Percentiles rank a stretch among this genome's conserved stretches.
These are phyloP conservation scores for Linaria vulgaris DNA, from an alignment of 257 asterid genomes.

Conservation along the genomic window DNA sequence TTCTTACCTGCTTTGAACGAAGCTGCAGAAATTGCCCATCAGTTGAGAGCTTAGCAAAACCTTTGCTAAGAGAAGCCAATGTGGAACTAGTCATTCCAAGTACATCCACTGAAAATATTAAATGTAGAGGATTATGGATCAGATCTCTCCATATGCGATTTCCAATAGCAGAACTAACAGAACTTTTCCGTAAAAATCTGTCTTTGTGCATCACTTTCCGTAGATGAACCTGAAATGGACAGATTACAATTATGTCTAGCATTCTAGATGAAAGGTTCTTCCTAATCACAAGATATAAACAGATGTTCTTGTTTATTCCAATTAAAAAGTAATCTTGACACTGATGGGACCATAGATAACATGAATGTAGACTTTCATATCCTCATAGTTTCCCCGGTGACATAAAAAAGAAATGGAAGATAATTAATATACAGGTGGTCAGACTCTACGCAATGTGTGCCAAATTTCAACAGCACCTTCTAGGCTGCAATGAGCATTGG, in stretches of 20 bases:
- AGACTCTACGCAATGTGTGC: no score
- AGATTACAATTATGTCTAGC: slow-evolving; percentile 18
- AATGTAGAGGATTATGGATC: slow-evolving; percentile 91
- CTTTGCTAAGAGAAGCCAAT: slow-evolving; percentile 95
- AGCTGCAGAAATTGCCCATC: slow-evolving; percentile 96
- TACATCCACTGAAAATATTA: slow-evolving; percentile 89
- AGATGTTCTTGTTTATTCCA: neutral
- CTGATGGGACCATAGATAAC: slow-evolving; percentile 3
- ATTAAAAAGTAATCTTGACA: neutral
- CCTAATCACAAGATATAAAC: slow-evolving; percentile 5
- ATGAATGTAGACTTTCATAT: no score
- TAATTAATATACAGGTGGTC: no score
- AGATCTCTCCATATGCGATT: slow-evolving; percentile 94
- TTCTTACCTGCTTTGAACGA: slow-evolving; percentile 91
- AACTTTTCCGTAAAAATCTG: slow-evolving; percentile 88
- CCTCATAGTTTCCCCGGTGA: no score
- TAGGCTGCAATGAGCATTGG: no score
- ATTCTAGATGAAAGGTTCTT: slow-evolving; percentile 11
- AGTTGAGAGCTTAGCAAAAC: slow-evolving; percentile 98
- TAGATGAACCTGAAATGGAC: slow-evolving; percentile 68
- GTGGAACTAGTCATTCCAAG: slow-evolving; percentile 98
- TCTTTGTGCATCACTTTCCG: slow-evolving; percentile 81
- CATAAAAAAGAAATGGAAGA: neutral
- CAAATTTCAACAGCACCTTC: no score
- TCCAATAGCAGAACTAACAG: slow-evolving; percentile 69